These are phyloP conservation scores for Verruconis gallopava DNA, from an alignment of 2,329 filamentous ascomycete genomes.

Conservation along the genomic window DNA sequence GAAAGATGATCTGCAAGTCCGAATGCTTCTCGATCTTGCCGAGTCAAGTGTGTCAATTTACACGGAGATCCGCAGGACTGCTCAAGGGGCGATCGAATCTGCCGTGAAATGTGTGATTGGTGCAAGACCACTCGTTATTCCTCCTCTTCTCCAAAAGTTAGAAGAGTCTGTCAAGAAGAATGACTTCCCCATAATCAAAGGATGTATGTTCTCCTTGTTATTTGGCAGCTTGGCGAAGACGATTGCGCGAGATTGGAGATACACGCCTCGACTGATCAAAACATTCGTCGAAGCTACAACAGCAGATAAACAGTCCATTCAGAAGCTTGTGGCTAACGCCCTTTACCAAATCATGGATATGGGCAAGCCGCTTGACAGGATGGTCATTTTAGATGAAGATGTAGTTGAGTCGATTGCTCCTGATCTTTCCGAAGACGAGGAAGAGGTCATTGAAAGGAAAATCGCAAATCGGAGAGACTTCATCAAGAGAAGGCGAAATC, in stretches of 20 bases:
- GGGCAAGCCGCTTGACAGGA: constrained; percentile 73
- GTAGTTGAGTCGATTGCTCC: constrained; percentile 62
- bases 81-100: constrained; percentile 83
- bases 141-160: constrained; percentile 67
- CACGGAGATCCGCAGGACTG: constrained; percentile 87
- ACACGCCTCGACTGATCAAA: constrained; percentile 77
- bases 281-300: constrained; percentile 81
- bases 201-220: constrained; percentile 78
- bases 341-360: constrained; percentile 85
- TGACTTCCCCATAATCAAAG: constrained; percentile 88
- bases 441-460: constrained; percentile 35
- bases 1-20: constrained; percentile 81
- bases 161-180: constrained; percentile 64
- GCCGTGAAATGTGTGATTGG: constrained; percentile 85
- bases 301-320: constrained; percentile 89
- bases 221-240: constrained; percentile 84
- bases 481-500: constrained; percentile 59
- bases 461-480: constrained; percentile 58
- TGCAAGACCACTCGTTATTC: constrained; percentile 77
- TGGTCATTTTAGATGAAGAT: constrained; percentile 66
- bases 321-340: constrained; percentile 70
- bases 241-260: constrained; percentile 84
- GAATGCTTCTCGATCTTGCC: constrained; percentile 71
- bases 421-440: constrained; percentile 19
- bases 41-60: constrained; percentile 85